Evolutionary conservation across 345 rosid genomes (phyloP).

Genomic region (Nephelium lappaceum): DNA sequence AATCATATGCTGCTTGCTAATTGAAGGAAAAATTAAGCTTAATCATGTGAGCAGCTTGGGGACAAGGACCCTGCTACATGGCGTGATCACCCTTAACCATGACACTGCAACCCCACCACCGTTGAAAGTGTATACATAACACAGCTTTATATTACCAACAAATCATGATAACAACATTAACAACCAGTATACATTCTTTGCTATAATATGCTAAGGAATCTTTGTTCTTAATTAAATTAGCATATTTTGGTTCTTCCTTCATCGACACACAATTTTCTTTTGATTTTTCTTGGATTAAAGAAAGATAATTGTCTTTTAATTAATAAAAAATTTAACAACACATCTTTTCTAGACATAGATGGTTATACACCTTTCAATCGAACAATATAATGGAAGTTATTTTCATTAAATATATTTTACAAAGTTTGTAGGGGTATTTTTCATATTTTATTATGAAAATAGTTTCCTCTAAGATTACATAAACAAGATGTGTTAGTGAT

Average conservation of each 20-base stretch:
- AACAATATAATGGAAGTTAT: no score
- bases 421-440: no score
- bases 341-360: no score
- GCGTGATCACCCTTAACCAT: not conserved
- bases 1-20: slow-evolving; percentile 20
- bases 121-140: not conserved
- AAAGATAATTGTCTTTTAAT: not conserved
- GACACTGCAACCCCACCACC: not conserved
- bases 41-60: not conserved
- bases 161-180: not conserved
- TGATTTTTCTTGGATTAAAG: not conserved
- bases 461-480: no score
- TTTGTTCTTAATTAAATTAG: not conserved
- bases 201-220: no score
- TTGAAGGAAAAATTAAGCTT: slow-evolving; percentile 9
- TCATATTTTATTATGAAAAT: no score
- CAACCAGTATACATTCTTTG: not conserved
- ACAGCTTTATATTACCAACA: not conserved
- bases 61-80: slow-evolving; percentile 20
- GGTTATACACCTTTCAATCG: no score
- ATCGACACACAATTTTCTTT: not conserved
- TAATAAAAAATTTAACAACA: not conserved
- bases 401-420: no score
- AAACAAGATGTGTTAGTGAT: no score
- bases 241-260: not conserved